Base-by-base conservation (phyloP, 2,329 filamentous ascomycete species). In the Septoria petroselini region DNA sequence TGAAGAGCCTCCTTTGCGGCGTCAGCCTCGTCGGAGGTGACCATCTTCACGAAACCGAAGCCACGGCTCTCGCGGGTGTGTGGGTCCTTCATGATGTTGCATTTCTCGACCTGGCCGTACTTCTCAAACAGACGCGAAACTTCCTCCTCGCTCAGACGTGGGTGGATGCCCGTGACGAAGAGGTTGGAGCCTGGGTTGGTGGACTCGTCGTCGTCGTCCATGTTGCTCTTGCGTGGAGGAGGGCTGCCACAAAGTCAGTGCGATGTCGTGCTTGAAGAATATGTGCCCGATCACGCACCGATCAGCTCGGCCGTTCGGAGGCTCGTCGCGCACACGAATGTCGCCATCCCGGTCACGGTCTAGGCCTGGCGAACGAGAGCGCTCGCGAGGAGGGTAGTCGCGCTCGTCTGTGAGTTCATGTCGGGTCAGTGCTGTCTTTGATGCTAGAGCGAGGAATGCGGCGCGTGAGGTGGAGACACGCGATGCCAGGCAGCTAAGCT, bases 11-110 rank as follows among this genome's bases (percentile, higher is more conserved):
- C 93, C 77, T 93, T 95, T 62, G 93, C 93, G 61, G 93, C 91
- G 72, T 98, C 93, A 58, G 93, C 93, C 73, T 95, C 88, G 48
- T 97, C 91, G 41, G 88, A 82, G 51, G 89, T 94, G 54, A 90
- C 84, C 91, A 98, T 97, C 78, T 98, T 97, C 70, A 98, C 93
- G 76, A 98, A 98, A 49, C 93, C 93, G 61, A 98, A 98, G 60
- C 93, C 93, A 72, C 93, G 93, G 62, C 91, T 97, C 74, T 98
- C 93, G 75, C 95, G 95, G 66, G 88, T 94, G 73, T 98, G 93
- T 55, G 93, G 93, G 68, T 98, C 93, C 67, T 91, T 84, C 93
- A 98, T 98, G 76, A 98, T 98, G 72, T 96, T 94, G 77, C 91
- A 97, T 75, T 94, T 97, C 76, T 97, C 91, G 44, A 98, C 93